These are phyloP conservation scores for Helminthosporium solani DNA, from an alignment of 2,329 filamentous ascomycete species.

Conservation along the genomic window DNA sequence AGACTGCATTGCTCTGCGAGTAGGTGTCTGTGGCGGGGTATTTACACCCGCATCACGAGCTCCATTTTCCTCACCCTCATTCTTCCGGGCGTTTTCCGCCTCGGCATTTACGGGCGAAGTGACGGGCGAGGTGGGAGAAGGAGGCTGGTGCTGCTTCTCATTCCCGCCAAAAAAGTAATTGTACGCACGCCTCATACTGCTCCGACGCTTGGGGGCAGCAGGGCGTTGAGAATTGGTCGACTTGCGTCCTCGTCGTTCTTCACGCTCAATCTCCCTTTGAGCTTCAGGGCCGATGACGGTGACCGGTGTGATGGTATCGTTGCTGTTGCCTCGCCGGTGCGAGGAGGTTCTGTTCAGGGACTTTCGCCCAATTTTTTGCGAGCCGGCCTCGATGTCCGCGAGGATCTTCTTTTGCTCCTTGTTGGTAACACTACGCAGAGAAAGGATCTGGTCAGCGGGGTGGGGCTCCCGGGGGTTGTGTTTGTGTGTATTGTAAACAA, in stretches of 20 bases:
- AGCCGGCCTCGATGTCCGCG: conserved; percentile 41
- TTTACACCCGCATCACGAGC: conserved; percentile 30
- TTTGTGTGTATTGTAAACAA: conserved; percentile 18
- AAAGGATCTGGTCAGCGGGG: conserved; percentile 12
- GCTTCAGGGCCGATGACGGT: conserved; percentile 23
- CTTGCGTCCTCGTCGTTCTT: conserved; percentile 36
- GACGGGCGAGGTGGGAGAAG: conserved; percentile 29
- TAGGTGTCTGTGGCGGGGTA: conserved; percentile 38
- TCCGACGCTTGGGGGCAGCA: conserved; percentile 38
- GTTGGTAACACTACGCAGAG: conserved; percentile 27
- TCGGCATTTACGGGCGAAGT: conserved; percentile 23
- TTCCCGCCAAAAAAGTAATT: conserved; percentile 43
- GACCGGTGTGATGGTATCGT: conserved; percentile 30
- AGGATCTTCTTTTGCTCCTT: conserved; percentile 44
- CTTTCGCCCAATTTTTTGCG: conserved; percentile 39
- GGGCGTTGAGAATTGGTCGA: conserved; percentile 33
- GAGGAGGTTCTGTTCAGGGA: conserved; percentile 16
- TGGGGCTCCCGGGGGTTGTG: conserved; percentile 2
- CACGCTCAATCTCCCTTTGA: conserved; percentile 18
- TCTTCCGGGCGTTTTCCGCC: conserved; percentile 15
- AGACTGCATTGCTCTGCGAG: conserved; percentile 4
- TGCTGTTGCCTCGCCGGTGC: conserved; percentile 25
- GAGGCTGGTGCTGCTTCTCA: conserved; percentile 16
- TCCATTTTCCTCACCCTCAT: conserved; percentile 16
- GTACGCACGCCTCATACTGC: conserved; percentile 44